These are phyloP conservation scores for Aspergillus ruber DNA, from an alignment of 2,329 filamentous ascomycete genomes.

Conservation along the genomic window DNA sequence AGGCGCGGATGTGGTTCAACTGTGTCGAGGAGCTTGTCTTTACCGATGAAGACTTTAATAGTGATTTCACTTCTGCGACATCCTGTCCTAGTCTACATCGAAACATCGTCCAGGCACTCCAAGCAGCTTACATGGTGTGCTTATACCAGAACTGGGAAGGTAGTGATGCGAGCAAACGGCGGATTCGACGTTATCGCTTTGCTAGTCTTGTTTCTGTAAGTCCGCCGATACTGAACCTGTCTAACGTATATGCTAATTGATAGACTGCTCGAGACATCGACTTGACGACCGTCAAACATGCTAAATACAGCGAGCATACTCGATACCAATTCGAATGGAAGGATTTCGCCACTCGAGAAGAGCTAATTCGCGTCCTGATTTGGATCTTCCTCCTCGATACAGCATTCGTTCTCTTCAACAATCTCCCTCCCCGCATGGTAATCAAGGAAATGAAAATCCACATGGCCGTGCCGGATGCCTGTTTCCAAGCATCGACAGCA, in stretches of 20 bases:
- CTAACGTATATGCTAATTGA: background rate
- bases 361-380: slow-evolving; percentile 27
- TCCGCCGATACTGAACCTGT: background rate
- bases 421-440: slow-evolving; percentile 35
- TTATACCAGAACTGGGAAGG: slow-evolving; percentile 39
- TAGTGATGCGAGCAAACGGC: slow-evolving; percentile 24
- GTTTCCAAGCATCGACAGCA: slow-evolving; percentile 31
- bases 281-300: slow-evolving; percentile 20
- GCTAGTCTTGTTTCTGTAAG: slow-evolving; percentile 31
- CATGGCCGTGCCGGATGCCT: slow-evolving; percentile 29
- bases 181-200: slow-evolving; percentile 32
- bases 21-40: slow-evolving; percentile 36
- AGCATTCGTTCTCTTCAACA: slow-evolving; percentile 38
- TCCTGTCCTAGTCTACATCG: slow-evolving; percentile 6
- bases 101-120: slow-evolving; percentile 28
- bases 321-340: slow-evolving; percentile 28
- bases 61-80: slow-evolving; percentile 14
- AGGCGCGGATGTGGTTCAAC: slow-evolving; percentile 32
- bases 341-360: slow-evolving; percentile 28
- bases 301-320: slow-evolving; percentile 16
- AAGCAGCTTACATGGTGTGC: slow-evolving; percentile 34
- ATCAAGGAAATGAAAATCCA: slow-evolving; percentile 36
- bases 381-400: slow-evolving; percentile 36
- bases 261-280: slow-evolving; percentile 27
- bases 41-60: slow-evolving; percentile 31